phyloP scores from a whole-genome alignment of 805 yeast species.

The Barnettozyma wickerhamii region DNA sequence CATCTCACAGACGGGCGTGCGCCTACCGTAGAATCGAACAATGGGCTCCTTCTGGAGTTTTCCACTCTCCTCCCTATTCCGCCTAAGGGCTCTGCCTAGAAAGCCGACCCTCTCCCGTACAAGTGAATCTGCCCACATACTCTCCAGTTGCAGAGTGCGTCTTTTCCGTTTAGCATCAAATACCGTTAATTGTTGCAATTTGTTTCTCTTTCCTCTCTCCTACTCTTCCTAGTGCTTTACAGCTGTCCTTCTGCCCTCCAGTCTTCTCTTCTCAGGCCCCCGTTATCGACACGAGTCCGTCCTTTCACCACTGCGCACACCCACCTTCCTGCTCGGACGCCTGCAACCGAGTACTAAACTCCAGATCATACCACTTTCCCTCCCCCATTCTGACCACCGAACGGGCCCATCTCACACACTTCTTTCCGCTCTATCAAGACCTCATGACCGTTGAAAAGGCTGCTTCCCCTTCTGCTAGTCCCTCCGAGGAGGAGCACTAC shows the following conservation, averaged over 20 bases:
- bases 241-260: too few relatives aligned
- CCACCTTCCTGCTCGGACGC: not conserved
- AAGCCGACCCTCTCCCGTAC: not conserved
- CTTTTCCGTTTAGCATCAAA: too few relatives aligned
- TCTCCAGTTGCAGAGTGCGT: too few relatives aligned
- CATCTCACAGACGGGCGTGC: too few relatives aligned
- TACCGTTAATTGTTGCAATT: too few relatives aligned
- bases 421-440: not conserved
- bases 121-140: not conserved
- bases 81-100: not conserved
- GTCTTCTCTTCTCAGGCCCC: conserved; percentile 1
- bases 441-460: conserved; percentile 1
- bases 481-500: conserved; percentile 3
- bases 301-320: not conserved
- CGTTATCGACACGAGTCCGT: too few relatives aligned
- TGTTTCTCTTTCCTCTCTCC: too few relatives aligned
- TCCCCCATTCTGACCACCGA: not conserved
- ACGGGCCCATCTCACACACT: too few relatives aligned
- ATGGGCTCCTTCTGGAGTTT: too few relatives aligned
- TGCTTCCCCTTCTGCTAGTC: not conserved
- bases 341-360: not conserved
- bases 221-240: too few relatives aligned
- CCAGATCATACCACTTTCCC: not conserved
- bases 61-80: too few relatives aligned
- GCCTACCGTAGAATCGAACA: too few relatives aligned